Evolutionary conservation across 495 filamentous ascomycete genomes (phyloP), one percentile per base, ranked within the genome.

Genomic region (Parmelia sp.): DNA sequence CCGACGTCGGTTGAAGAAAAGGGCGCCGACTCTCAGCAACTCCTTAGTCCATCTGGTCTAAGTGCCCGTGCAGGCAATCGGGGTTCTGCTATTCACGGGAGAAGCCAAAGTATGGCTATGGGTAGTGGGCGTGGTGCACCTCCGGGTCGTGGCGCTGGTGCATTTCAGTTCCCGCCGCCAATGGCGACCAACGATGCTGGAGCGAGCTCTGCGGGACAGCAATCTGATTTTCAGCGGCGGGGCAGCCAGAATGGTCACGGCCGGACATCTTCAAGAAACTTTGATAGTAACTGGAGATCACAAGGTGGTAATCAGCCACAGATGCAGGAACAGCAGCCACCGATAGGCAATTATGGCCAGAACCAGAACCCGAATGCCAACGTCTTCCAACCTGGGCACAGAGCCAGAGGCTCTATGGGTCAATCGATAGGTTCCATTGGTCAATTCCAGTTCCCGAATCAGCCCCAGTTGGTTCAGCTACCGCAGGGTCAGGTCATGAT

Each of bases 251-350:
- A 77, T 37, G 78, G 86, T 62, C 94, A 98, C 74, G 86, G 83
- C 69, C 84, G 95, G 59, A 88, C 86, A 12, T 82, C 79, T 10
- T 98, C 94, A 21, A 83, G 94, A 37, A 98, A 97, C 72, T 98
- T 97, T 75, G 95, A 98, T 66, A 85, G 91, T 66, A 97, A 98
- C 75, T 98, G 94, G 94, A 87, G 94, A 69, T 93, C 94, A 73
- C 94, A 90, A 66, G 86, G 85, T 72, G 88, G 88, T 70, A 80
- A 77, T 49, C 83, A 85, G 66, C 71, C 70, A 55, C 80, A 82
- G 62, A 71, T 72, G 37, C 81, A 82, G 65, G 79, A 83, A 58
- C 79, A 83, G 63, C 80, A 81, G 67, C 75, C 78, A 61, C 71
- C 75, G 21, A 85, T 86, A 72, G 86, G 83, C 58, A 87, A 87